Evolutionary conservation across 108 stramenopile species (phyloP), one percentile per base, ranked within the genome.

Genomic region (Skeletonema menzelii): DNA sequence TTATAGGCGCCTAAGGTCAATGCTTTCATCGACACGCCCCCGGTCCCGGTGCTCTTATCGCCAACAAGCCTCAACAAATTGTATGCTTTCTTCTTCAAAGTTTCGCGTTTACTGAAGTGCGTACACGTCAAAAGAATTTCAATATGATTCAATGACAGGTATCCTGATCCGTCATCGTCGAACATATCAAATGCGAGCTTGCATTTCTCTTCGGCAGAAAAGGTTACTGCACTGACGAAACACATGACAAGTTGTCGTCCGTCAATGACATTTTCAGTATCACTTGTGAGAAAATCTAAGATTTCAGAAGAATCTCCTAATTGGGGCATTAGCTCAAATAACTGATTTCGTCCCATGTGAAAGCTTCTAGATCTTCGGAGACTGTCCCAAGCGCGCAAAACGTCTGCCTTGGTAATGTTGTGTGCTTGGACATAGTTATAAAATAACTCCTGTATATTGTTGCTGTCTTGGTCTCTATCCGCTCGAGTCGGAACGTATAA

Each of bases 161-260:
- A 80, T 19, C 92, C 92, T 15, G 75, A 73, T 49, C 79, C 56
- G 62, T 92, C 93, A 8, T 76, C 85, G 44, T 94, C 91, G 59
- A 82, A 94, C 78, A 94, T 84, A 0, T 83, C 72, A 71, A 94
- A 93, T 31, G 87, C 75, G 30, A 93, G 72, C 57, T 71, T 73
- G 19, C 87, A 86, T 42, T 87, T 84, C 59, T 83, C 73, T 28
- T 85, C 85, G 7, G 5, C 38, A 17, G 75, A 77, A 42, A 89
- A 76, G 49, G 28, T 6, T 34, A 88, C 70, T 74, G 85, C 88
- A 64, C 86, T 91, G 69, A 79, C 77, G 34, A 88, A 66, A 11
- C 80, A 85, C 63, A 93, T 85, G n/a, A 93, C 56, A 32, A 94
- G 72, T 59, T 88, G 84, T 19, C 85, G 63, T 55, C 84, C 70